Percentiles rank a stretch among this genome's conserved stretches.
Evolutionary conservation across 768 basidiomycete genomes (phyloP).

Genomic region (Suillus decipiens): DNA sequence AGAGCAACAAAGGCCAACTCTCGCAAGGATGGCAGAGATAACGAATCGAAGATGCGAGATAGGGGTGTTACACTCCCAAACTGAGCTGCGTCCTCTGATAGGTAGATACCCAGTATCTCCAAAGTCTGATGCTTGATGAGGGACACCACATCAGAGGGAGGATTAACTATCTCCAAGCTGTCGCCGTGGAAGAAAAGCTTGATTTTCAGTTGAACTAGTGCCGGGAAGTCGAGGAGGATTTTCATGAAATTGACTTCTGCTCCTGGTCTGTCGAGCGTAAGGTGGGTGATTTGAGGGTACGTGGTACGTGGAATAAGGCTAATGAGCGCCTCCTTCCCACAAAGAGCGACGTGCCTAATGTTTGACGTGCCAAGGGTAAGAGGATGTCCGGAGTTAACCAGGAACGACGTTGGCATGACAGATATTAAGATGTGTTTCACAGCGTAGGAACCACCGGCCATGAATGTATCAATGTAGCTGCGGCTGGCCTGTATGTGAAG

Average conservation of each 20-base stretch:
- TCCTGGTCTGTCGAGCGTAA: conserved; percentile 21
- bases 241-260: conserved; percentile 12
- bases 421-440: conserved; percentile 21
- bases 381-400: neutral
- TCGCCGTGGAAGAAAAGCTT: conserved; percentile 16
- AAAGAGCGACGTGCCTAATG: conserved; percentile 19
- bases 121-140: conserved; percentile 13
- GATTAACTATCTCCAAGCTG: conserved; percentile 15
- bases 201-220: conserved; percentile 20
- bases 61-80: conserved; percentile 23
- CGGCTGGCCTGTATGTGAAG: conserved; percentile 20
- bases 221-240: conserved; percentile 22
- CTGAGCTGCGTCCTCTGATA: conserved; percentile 24
- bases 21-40: conserved; percentile 24
- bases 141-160: conserved; percentile 7
- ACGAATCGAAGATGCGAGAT: conserved; percentile 20
- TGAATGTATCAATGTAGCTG: conserved; percentile 24
- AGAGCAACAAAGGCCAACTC: conserved; percentile 17
- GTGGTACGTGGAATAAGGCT: conserved; percentile 20
- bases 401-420: conserved; percentile 17
- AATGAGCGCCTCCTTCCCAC: conserved; percentile 16
- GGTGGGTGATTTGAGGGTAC: conserved; percentile 24
- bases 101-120: conserved; percentile 20
- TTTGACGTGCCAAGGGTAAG: conserved; percentile 17
- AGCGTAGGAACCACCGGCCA: conserved; percentile 15